Percentiles rank a stretch among this genome's conserved stretches.
Evolutionary conservation across 805 yeast genomes (phyloP).

Genomic region (Barnettozyma sp.): DNA sequence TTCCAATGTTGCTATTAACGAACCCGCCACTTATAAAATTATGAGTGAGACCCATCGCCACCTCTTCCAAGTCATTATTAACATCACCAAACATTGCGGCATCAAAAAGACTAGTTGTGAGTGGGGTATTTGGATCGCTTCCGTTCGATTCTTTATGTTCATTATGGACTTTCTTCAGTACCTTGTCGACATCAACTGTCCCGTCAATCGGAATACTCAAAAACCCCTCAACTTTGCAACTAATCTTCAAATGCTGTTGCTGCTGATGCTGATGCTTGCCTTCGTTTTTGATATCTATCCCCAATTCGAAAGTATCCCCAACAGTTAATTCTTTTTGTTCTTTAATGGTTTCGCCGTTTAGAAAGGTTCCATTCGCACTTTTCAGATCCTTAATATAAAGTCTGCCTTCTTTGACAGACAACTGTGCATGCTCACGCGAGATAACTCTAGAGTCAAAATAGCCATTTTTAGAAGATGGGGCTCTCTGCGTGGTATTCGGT

Average conservation of each 20-base stretch:
- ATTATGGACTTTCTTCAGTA: conserved; percentile 8
- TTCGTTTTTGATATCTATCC: conserved; percentile 74
- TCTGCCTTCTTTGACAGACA: conserved; percentile 69
- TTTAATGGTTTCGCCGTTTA: conserved; percentile 64
- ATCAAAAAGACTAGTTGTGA: conserved; percentile 37
- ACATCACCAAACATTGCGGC: conserved; percentile 59
- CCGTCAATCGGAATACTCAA: conserved; percentile 38
- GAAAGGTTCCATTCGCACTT: conserved; percentile 90
- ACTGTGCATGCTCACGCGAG: conserved; percentile 88
- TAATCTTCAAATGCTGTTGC: conserved; percentile 76
- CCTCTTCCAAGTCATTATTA: conserved; percentile 40
- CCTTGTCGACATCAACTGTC: conserved; percentile 16
- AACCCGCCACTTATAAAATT: conserved; percentile 48
- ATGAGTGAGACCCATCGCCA: conserved; percentile 40
- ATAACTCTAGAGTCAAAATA: conserved; percentile 91
- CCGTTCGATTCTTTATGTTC: conserved; percentile 5
- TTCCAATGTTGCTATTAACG: conserved; percentile 52
- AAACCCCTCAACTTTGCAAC: conserved; percentile 74
- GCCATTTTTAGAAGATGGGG: conserved; percentile 70
- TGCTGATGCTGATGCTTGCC: conserved; percentile 36
- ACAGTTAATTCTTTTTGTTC: conserved; percentile 55
- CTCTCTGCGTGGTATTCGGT: conserved; percentile 57
- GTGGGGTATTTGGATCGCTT: conserved; percentile 18
- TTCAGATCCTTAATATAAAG: conserved; percentile 80
- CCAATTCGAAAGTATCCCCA: conserved; percentile 89